Percentiles rank a stretch among this genome's conserved stretches.
Evolutionary conservation across 2,329 filamentous ascomycete genomes (phyloP).

Genomic region (Aspergillus sclerotialis): DNA sequence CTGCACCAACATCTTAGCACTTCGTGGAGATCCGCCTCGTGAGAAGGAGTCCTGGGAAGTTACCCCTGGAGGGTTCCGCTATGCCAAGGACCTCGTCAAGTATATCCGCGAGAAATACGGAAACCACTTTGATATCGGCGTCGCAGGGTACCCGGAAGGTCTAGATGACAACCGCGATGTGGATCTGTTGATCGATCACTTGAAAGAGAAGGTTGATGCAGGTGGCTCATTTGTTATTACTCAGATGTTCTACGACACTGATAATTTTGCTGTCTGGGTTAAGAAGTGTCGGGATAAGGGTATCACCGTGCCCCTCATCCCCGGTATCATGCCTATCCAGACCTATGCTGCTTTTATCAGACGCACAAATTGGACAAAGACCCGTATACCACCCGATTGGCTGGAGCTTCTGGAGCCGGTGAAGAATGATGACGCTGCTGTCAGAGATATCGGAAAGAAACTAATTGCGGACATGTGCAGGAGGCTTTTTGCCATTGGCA

Average conservation of each 20-base stretch:
- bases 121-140: conserved; percentile 92
- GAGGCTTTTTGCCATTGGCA: conserved; percentile 72
- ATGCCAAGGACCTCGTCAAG: conserved; percentile 82
- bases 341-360: conserved; percentile 91
- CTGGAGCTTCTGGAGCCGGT: conserved; percentile 76
- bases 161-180: conserved; percentile 88
- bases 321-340: conserved; percentile 88
- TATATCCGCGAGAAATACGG: conserved; percentile 75
- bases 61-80: conserved; percentile 77
- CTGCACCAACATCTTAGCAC: conserved; percentile 93
- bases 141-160: conserved; percentile 93
- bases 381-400: conserved; percentile 74
- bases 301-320: conserved; percentile 75
- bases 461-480: conserved; percentile 87
- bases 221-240: conserved; percentile 92
- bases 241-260: conserved; percentile 98
- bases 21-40: conserved; percentile 87
- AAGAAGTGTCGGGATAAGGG: conserved; percentile 76
- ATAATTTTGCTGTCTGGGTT: conserved; percentile 91
- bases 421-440: conserved; percentile 93
- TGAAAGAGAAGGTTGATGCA: conserved; percentile 96
- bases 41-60: conserved; percentile 93
- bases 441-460: conserved; percentile 79
- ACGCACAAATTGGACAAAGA: conserved; percentile 85
- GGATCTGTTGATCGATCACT: conserved; percentile 75